Conservation (phyloP, 345 rosid genomes). For the Populus deltoides region DNA sequence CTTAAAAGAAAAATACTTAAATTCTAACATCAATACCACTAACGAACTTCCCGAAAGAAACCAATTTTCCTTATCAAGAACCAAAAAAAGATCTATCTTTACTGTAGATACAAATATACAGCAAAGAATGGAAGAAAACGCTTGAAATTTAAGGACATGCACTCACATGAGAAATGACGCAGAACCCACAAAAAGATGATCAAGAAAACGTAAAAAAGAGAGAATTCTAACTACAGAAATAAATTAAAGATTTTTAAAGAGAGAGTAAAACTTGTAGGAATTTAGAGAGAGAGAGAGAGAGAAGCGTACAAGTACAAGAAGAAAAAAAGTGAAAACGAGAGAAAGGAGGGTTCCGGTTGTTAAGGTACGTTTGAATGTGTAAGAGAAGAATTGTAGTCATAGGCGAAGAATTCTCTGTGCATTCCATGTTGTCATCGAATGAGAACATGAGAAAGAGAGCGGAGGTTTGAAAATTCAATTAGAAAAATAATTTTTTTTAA, state of each 20-base stretch:
- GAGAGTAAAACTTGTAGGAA: not conserved
- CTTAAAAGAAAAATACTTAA: not conserved
- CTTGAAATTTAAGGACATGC: not conserved
- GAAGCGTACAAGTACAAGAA: not conserved
- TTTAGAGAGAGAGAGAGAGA: not conserved
- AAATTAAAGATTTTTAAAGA: not conserved
- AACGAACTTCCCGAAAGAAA: not conserved
- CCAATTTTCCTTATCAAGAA: not conserved
- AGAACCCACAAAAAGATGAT: not conserved
- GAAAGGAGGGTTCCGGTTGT: not conserved
- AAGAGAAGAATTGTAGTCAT: not conserved
- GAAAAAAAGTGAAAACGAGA: not conserved
- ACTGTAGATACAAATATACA: not conserved
- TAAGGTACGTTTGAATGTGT: not conserved
- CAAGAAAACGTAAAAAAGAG: not conserved
- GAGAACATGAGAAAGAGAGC: not conserved
- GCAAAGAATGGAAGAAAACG: not conserved
- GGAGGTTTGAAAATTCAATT: not conserved
- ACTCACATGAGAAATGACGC: not conserved
- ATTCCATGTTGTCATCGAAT: not conserved
- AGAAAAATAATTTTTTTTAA: not conserved
- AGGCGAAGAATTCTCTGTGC: slow-evolving; percentile 15
- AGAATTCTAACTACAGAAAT: not conserved
- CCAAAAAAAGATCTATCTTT: not conserved
- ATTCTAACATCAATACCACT: not conserved